Evolutionary conservation across 176 grass and related monocot species (phyloP), one percentile per base, ranked within the genome.

Genomic region (Lolium perenne): DNA sequence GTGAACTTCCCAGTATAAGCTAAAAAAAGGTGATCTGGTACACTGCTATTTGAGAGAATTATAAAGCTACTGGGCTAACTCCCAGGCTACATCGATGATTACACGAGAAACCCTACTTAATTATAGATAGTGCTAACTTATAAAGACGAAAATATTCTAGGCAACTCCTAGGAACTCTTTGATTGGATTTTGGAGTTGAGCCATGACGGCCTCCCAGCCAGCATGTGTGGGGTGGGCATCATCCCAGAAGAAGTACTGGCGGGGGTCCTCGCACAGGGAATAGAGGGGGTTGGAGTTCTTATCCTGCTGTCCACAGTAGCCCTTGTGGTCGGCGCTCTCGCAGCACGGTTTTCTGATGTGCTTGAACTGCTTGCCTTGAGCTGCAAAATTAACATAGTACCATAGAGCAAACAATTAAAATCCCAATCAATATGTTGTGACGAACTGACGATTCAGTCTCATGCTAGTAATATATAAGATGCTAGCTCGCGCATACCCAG

Each of bases 161-260:
- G 5, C 51, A 16, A 5, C 4, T 54, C 14, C 35, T 15, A 83
- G 38, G 69, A 83, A 74, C 4, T 83, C 25, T 8, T n/a, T 61
- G 40, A 74, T 74, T 4, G 56, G 54, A 0, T 0, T 22, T 47
- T 83, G 10, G 15, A 90, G 60, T 23, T 81, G 80, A 5, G 58
- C 7, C 45, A 82, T 69, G 45, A 57, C 14, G 22, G 89, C 75
- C 41, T 21, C 6, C 80, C 86, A 92, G 3, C 86, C 90, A 0
- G 77, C 85, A 10, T 88, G 40, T 3, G 90, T 81, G 6, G 85
- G 90, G 51, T 82, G 70, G n/a, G 21, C 10, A 5, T 26, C 20
- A 45, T 91, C 90, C 61, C 82, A 91, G 77, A 71, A 92, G 78
- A 88, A 88, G 82, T 82, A 56, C 6, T 64, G 5, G 1, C 45